These are phyloP conservation scores for Plasmodium inui DNA, from an alignment of 169 alveolate genomes.

Conservation along the genomic window DNA sequence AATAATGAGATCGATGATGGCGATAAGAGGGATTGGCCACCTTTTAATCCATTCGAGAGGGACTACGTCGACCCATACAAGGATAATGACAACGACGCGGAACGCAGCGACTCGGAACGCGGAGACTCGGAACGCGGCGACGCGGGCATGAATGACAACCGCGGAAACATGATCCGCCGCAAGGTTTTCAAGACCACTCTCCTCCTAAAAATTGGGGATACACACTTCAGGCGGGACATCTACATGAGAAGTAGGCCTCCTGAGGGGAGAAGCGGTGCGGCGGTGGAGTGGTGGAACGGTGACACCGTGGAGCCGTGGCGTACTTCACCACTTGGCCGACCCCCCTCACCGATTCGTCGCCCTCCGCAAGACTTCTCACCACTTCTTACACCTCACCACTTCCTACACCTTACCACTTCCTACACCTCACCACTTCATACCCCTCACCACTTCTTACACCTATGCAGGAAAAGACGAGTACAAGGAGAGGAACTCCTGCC, in stretches of 20 bases:
- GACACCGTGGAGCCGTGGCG: neutral
- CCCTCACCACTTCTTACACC: neutral
- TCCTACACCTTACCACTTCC: too few species aligned
- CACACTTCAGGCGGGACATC: constrained; percentile 9
- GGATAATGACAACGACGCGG: neutral
- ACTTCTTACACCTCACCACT: too few species aligned
- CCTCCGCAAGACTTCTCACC: neutral
- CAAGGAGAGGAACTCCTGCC: constrained; percentile 49
- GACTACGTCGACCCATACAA: neutral
- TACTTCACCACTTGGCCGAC: neutral
- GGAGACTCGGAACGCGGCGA: neutral
- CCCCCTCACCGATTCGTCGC: neutral
- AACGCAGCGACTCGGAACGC: neutral
- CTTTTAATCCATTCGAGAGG: neutral
- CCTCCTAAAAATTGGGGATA: constrained; percentile 4
- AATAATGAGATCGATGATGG: neutral
- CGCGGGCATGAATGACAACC: constrained; percentile 7
- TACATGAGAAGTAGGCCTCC: constrained; percentile 6
- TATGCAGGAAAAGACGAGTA: constrained; percentile 49
- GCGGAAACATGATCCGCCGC: neutral
- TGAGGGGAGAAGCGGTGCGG: neutral
- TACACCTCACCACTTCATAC: too few species aligned
- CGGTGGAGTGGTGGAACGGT: neutral
- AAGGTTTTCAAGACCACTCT: neutral
- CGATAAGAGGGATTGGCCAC: neutral